Percentiles rank a stretch among this genome's conserved stretches.
These are phyloP conservation scores for Heritiera littoralis DNA, from an alignment of 345 rosid species.

Conservation along the genomic window DNA sequence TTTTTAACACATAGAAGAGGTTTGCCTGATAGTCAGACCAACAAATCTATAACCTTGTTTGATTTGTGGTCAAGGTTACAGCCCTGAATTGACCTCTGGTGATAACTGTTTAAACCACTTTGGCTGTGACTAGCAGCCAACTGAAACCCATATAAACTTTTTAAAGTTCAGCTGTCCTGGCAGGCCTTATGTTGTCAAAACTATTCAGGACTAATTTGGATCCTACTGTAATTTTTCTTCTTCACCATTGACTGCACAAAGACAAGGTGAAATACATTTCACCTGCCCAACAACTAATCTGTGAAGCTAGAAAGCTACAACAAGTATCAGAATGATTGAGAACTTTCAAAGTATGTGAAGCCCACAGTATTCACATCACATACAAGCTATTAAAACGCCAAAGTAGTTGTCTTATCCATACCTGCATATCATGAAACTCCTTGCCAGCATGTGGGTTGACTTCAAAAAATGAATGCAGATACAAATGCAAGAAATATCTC, in stretches of 20 bases:
- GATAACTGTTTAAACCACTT: not conserved
- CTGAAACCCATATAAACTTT: not conserved
- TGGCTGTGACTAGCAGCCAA: not conserved
- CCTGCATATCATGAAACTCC: slow-evolving; percentile 99
- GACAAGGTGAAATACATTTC: not conserved
- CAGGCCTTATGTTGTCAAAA: not conserved
- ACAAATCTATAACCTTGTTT: not conserved
- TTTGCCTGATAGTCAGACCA: not conserved
- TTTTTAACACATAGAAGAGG: not conserved
- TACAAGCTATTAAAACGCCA: slow-evolving; percentile 2
- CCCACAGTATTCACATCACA: not conserved
- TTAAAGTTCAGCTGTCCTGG: not conserved
- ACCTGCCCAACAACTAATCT: not conserved
- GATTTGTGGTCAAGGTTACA: not conserved
- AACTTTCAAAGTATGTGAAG: not conserved
- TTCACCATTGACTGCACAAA: not conserved
- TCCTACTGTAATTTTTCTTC: not conserved
- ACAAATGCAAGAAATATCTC: slow-evolving; percentile 79
- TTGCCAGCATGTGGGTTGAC: slow-evolving; percentile 78
- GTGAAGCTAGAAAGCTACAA: not conserved
- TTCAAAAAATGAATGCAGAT: slow-evolving; percentile 83
- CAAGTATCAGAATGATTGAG: not conserved
- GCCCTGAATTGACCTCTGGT: not conserved
- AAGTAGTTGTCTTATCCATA: slow-evolving; percentile 30
- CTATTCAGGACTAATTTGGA: not conserved